Evolutionary conservation across 2,329 filamentous ascomycete species (phyloP).

Genomic region (Dothistroma pini): DNA sequence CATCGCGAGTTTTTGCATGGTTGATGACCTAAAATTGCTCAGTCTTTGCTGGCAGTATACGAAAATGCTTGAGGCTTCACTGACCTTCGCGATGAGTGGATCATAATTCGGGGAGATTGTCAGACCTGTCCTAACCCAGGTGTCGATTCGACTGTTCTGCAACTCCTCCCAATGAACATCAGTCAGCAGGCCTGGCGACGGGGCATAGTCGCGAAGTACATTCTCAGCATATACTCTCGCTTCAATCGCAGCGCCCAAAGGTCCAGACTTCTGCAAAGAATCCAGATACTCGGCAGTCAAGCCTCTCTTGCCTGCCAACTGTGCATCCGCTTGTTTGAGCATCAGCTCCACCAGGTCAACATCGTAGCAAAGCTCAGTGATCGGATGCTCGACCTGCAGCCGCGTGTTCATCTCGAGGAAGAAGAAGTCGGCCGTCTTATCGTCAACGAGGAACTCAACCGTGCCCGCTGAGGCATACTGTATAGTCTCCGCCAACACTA

Average conservation of each 20-base stretch:
- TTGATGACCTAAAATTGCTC: constrained; percentile 45
- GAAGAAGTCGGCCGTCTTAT: constrained; percentile 74
- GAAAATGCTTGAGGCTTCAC: too few relatives aligned
- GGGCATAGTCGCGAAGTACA: constrained; percentile 56
- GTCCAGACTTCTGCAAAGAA: constrained; percentile 41
- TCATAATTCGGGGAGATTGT: constrained; percentile 57
- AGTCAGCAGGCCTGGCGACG: constrained; percentile 57
- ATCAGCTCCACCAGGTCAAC: constrained; percentile 55
- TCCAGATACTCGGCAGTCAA: constrained; percentile 42
- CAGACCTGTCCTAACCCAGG: constrained; percentile 59
- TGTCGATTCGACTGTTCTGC: constrained; percentile 55
- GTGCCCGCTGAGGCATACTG: constrained; percentile 82
- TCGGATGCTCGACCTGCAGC: constrained; percentile 57
- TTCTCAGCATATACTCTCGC: constrained; percentile 57
- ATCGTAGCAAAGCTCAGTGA: constrained; percentile 55
- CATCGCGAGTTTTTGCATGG: constrained; percentile 42
- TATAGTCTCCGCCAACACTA: constrained; percentile 57
- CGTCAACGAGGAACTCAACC: constrained; percentile 86
- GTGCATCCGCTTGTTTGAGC: constrained; percentile 53
- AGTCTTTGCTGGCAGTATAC: constrained; percentile 44
- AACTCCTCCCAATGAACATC: constrained; percentile 53
- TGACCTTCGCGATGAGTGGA: constrained; percentile 27
- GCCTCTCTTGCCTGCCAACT: constrained; percentile 45
- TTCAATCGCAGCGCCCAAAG: constrained; percentile 51
- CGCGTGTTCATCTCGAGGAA: constrained; percentile 60